A percentile compares a stretch with the other conserved stretches of the same genome.
Evolutionary conservation across 140 eudicot species (phyloP).

Genomic region (Oenanthe javanica): DNA sequence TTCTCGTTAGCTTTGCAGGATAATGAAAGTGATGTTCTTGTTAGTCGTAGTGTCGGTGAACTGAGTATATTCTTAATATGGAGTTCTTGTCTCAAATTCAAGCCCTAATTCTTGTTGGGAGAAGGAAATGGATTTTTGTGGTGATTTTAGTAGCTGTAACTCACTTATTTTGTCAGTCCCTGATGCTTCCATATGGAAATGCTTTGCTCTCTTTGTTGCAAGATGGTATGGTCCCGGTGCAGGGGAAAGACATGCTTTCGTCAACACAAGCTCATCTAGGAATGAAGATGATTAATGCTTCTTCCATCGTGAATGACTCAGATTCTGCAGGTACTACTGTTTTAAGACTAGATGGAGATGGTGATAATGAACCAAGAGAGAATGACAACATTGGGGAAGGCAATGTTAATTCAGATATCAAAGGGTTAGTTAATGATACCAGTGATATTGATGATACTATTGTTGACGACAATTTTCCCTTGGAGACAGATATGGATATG

Average conservation of each 20-base stretch:
- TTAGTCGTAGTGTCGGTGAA: not conserved
- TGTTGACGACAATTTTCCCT: constrained; percentile 13
- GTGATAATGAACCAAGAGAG: constrained; percentile 7
- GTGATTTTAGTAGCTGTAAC: constrained; percentile 56
- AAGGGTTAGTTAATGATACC: constrained; percentile 18
- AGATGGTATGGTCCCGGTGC: constrained; percentile 12
- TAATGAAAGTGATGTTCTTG: not conserved
- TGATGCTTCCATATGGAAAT: constrained; percentile 67
- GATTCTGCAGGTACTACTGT: constrained; percentile 2
- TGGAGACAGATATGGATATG: constrained; percentile 6
- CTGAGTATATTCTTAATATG: constrained; percentile 24
- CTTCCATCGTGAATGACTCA: constrained; percentile 1
- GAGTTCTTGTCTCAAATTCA: constrained; percentile 30
- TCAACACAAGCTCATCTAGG: constrained; percentile 1
- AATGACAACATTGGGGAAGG: constrained; percentile 4
- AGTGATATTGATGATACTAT: constrained; percentile 29
- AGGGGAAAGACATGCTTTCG: constrained; percentile 5
- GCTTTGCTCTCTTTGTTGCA: constrained; percentile 52
- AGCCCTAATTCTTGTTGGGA: constrained; percentile 30
- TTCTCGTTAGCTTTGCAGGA: constrained; percentile 13
- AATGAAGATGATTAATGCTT: not conserved
- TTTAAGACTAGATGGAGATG: not conserved
- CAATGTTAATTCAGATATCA: constrained; percentile 10
- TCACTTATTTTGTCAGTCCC: constrained; percentile 56
- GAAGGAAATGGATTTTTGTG: constrained; percentile 47